These are phyloP conservation scores for Copromyces sp. DNA, from an alignment of 495 filamentous ascomycete species.

Conservation along the genomic window DNA sequence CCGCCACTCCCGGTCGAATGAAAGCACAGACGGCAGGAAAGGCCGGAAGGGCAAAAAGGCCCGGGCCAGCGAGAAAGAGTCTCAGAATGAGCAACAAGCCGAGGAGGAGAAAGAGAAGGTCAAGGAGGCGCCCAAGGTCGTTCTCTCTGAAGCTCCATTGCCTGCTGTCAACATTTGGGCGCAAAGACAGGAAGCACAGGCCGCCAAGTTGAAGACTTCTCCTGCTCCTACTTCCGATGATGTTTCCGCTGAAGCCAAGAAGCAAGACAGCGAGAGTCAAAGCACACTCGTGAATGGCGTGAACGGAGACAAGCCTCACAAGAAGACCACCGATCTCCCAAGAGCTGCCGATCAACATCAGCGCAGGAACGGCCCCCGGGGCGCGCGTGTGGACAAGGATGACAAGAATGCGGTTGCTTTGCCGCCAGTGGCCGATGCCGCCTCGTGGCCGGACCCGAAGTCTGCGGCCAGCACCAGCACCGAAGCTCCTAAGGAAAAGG, in stretches of 20 bases:
- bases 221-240: conserved; percentile 14
- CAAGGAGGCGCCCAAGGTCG: conserved; percentile 42
- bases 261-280: conserved; percentile 12
- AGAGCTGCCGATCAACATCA: conserved; percentile 29
- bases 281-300: conserved; percentile 8
- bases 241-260: conserved; percentile 11
- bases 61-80: conserved; percentile 34
- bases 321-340: conserved; percentile 43
- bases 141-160: conserved; percentile 66
- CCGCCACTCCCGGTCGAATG: conserved; percentile 28
- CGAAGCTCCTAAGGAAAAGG: conserved; percentile 35
- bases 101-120: conserved; percentile 34
- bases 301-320: conserved; percentile 36
- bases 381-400: conserved; percentile 41
- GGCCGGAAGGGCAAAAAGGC: conserved; percentile 39
- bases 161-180: conserved; percentile 83
- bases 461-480: conserved; percentile 63
- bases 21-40: conserved; percentile 32
- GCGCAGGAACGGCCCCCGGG: conserved; percentile 36
- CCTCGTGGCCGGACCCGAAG: conserved; percentile 85
- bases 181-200: conserved; percentile 56
- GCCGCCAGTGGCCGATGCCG: conserved; percentile 54
- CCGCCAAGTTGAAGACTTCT: conserved; percentile 49
- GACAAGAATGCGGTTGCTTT: conserved; percentile 29
- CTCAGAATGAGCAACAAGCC: conserved; percentile 31